Evolutionary conservation across 345 rosid genomes (phyloP).

Genomic region (Pugionium cornutum): DNA sequence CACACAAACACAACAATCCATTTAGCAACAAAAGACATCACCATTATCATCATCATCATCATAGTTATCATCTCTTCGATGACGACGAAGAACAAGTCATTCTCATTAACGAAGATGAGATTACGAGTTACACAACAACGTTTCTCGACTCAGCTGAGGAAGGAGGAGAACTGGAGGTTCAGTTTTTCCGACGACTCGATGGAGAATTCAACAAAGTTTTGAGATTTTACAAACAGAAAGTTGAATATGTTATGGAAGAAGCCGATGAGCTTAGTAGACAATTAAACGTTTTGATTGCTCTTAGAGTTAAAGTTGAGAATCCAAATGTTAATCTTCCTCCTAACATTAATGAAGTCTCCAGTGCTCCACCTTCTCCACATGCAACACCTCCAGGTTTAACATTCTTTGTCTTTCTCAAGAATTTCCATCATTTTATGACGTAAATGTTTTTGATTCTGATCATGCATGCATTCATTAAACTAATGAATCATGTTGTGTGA

Average conservation of each 20-base stretch:
- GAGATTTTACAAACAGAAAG: constrained; percentile 53
- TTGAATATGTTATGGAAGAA: constrained; percentile 54
- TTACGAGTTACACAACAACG: constrained; percentile 41
- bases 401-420: too few species aligned
- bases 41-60: constrained; percentile 3
- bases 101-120: constrained; percentile 44
- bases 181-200: constrained; percentile 65
- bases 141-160: constrained; percentile 55
- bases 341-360: constrained; percentile 17
- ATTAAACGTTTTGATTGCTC: constrained; percentile 74
- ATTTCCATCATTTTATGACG: too few species aligned
- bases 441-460: too few species aligned
- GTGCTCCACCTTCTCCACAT: constrained; percentile 38
- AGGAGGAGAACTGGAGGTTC: constrained; percentile 59
- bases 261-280: constrained; percentile 74
- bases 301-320: constrained; percentile 63
- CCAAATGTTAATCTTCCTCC: constrained; percentile 39
- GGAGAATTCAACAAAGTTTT: constrained; percentile 67
- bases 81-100: constrained; percentile 60
- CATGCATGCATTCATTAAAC: too few species aligned
- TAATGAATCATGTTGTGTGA: too few species aligned
- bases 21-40: constrained; percentile 29
- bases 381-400: constrained; percentile 31
- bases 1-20: constrained; percentile 28
- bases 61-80: constrained; percentile 27